Evolutionary conservation across 352 stramenopile genomes (phyloP), one percentile per base, ranked within the genome.

Genomic region (Globisporangium orthogonon): DNA sequence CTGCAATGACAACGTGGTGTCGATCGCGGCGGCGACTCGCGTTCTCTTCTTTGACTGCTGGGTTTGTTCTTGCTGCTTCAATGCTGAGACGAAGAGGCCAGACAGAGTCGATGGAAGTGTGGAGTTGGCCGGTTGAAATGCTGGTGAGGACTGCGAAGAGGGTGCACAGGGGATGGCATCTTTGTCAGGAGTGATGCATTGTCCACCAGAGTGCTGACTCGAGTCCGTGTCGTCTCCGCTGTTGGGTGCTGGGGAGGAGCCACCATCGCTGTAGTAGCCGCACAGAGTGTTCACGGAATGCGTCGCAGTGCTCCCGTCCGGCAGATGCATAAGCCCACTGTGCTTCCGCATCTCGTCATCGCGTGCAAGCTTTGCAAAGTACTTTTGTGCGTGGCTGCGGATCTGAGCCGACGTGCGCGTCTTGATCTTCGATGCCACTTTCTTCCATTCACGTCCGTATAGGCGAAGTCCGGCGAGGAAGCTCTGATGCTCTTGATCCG

Each of bases 401-500:
- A 93, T 93, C 62, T 93, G 85, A 29, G 83, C 85, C 13, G 85
- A 91, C 45, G 83, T 92, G n/a, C 85, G 78, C 2, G 85, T 93
- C 67, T 91, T 91, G 59, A 94, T 93, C 66, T 91, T 92, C 50
- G 77, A 82, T n/a, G 85, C 85, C 15, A 94, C 83, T 73, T 97
- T 97, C 68, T 98, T 99, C 97, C 97, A 99, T 67, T 99, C 92
- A 45, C 96, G 95, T 6, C 96, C 96, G 64, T 98, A 98, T 23
- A 94, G 66, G 18, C 87, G 76, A 15, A 98, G 77, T 9, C 95
- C 96, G 29, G 82, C 74, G 23, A 98, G 79, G 66, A 99, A 99
- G 47, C 86, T 92, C 65, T 98, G 76, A 63, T 99, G 96, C 67
- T 99, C 95, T 74, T 95, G 76, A 31, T 91, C 70, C 1, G 93